Evolutionary conservation across 1,284 basidiomycete genomes (phyloP).

Genomic region (Thelephora terrestris): DNA sequence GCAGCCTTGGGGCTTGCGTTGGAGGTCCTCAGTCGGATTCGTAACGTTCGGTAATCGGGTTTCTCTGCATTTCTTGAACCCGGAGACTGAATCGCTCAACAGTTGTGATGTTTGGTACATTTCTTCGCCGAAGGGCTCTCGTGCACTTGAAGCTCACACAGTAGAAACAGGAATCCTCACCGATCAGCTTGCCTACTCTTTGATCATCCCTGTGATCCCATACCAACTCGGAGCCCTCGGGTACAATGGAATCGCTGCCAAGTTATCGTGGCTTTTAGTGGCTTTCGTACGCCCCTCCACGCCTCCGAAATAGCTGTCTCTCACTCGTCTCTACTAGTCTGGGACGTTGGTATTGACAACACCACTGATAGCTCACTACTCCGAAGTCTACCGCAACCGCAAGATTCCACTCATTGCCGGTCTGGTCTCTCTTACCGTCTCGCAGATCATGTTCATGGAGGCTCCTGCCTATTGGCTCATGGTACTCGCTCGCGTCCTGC

Average conservation of each 20-base stretch:
- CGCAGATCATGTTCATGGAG: slow-evolving; percentile 69
- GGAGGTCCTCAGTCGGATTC: slow-evolving; percentile 24
- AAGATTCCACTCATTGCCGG: slow-evolving; percentile 51
- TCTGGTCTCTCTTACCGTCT: slow-evolving; percentile 42
- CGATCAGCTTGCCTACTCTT: slow-evolving; percentile 57
- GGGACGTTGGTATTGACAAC: slow-evolving; percentile 42
- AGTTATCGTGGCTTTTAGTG: slow-evolving; percentile 62
- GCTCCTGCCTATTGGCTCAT: slow-evolving; percentile 62
- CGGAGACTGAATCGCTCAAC: neutral
- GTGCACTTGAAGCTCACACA: neutral
- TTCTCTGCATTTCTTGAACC: neutral
- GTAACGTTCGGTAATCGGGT: slow-evolving; percentile 14
- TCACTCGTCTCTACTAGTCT: slow-evolving; percentile 16
- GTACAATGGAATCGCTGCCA: slow-evolving; percentile 41
- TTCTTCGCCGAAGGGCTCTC: slow-evolving; percentile 14
- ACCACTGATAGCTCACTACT: slow-evolving; percentile 57
- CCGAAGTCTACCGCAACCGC: slow-evolving; percentile 50
- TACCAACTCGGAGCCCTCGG: slow-evolving; percentile 54
- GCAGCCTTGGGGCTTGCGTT: slow-evolving; percentile 17
- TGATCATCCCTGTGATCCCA: slow-evolving; percentile 67
- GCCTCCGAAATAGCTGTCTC: neutral
- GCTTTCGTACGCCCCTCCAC: slow-evolving; percentile 36
- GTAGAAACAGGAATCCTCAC: slow-evolving; percentile 42
- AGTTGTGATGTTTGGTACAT: slow-evolving; percentile 25
- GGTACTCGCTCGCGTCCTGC: slow-evolving; percentile 60